Evolutionary conservation across 2,329 filamentous ascomycete genomes (phyloP).

Genomic region (Knufia petricola): DNA sequence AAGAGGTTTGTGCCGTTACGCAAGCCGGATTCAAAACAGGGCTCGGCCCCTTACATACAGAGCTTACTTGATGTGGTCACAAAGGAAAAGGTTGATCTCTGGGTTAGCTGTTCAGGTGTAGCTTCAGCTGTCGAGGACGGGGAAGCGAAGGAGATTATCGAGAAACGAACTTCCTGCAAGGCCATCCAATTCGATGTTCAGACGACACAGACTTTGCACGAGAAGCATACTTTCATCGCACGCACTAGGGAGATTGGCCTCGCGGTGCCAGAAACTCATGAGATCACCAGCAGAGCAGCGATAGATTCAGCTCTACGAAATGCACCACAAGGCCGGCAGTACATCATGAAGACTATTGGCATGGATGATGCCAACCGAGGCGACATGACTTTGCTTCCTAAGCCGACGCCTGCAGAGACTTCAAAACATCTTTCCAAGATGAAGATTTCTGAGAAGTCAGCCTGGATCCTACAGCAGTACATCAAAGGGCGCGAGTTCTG

Average conservation of each 20-base stretch:
- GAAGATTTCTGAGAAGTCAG: constrained; percentile 43
- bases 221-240: constrained; percentile 56
- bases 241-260: constrained; percentile 48
- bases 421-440: constrained; percentile 46
- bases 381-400: constrained; percentile 57
- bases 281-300: constrained; percentile 45
- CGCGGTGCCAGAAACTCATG: constrained; percentile 42
- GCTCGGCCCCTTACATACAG: constrained; percentile 44
- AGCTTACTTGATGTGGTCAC: constrained; percentile 50
- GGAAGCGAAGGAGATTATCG: constrained; percentile 51
- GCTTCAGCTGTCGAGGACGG: constrained; percentile 58
- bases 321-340: constrained; percentile 36
- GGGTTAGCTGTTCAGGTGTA: constrained; percentile 65
- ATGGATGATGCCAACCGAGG: constrained; percentile 51
- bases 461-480: constrained; percentile 63
- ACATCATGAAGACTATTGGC: constrained; percentile 57
- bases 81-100: constrained; percentile 55
- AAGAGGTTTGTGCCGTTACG: constrained; percentile 45
- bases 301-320: constrained; percentile 44
- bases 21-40: constrained; percentile 28
- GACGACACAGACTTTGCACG: constrained; percentile 50
- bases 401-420: constrained; percentile 44
- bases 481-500: constrained; percentile 58
- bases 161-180: constrained; percentile 48
- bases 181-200: constrained; percentile 54